phyloP scores from a whole-genome alignment of 2,329 filamentous ascomycete genomes.

The Sarocladiaceae sp. region DNA sequence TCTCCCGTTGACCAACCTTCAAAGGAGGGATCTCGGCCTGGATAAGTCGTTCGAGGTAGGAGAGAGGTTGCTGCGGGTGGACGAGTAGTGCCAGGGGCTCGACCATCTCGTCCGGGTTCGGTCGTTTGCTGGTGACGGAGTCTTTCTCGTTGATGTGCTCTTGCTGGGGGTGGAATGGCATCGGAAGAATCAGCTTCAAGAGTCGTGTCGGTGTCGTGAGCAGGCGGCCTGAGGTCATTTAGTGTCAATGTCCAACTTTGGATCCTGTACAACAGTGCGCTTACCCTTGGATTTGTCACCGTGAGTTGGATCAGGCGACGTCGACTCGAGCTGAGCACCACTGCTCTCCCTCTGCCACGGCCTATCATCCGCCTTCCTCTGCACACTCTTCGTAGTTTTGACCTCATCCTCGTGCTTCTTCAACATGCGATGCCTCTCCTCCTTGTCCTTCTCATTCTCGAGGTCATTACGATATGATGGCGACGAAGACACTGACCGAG shows the following conservation, averaged over 20 bases:
- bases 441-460: constrained; percentile 22
- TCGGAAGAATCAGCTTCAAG: constrained; percentile 74
- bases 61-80: constrained; percentile 86
- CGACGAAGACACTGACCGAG: background rate
- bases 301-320: constrained; percentile 20
- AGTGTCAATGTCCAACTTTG: background rate
- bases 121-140: constrained; percentile 24
- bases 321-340: constrained; percentile 30
- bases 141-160: constrained; percentile 37
- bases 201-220: constrained; percentile 76
- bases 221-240: constrained; percentile 56
- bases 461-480: background rate
- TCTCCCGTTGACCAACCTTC: constrained; percentile 59
- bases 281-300: constrained; percentile 28
- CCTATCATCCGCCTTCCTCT: constrained; percentile 53
- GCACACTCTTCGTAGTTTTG: constrained; percentile 26
- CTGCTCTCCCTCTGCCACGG: constrained; percentile 65
- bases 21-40: constrained; percentile 79
- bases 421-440: constrained; percentile 26
- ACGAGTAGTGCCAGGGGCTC: constrained; percentile 81
- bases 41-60: constrained; percentile 83
- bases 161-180: constrained; percentile 44
- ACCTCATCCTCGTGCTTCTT: constrained; percentile 33
- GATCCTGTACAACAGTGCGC: background rate
- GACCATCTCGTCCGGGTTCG: constrained; percentile 34